Evolutionary conservation across 2,329 filamentous ascomycete species (phyloP), one percentile per base, ranked within the genome.

Genomic region (Clarireedia monteithiana): DNA sequence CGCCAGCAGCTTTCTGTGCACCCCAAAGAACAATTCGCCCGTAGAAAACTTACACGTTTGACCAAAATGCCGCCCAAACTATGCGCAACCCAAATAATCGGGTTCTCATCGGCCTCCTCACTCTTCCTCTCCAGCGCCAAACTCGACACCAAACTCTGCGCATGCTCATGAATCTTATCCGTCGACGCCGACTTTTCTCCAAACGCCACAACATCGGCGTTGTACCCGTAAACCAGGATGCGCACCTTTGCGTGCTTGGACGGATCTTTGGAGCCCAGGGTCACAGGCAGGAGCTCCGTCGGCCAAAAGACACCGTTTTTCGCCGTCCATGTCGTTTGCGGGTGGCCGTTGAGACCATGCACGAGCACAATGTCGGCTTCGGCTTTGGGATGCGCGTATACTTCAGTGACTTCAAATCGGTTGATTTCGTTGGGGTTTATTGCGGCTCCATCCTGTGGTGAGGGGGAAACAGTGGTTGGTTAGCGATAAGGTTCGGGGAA

Each of bases 21-120:
- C 53, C 75, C 77, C 15, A 89, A 72, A 2, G 84, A 77, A 1
- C 71, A 30, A 30, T 30, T 20, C 17, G 38, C 20, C 17, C 10
- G 15, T 24, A 23, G 15, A 12, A 30, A 6, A 53, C 55, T 38
- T 48, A 57, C 55, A 30, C 84, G 76, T 69, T 91, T 91, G 51
- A 86, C 78, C 2, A 91, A 73, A 58, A 90, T 81, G 6, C 87
- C 88, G 4, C 87, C 88, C 2, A 91, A 74, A 52, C 85, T 88
- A 69, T 91, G 87, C 50, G 80, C 85, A 38, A 91, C 80, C 75
- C 86, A 91, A 59, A 91, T 84, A 62, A 91, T 88, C 5, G 87
- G 85, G 46, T 84, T 81, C 24, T 77, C 75, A 36, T 74, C 71
- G 5, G 80, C 81, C 52, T 78, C 74, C 59, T 80, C 76, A 61